Percentiles rank a stretch among this genome's conserved stretches.
Evolutionary conservation across 2,329 filamentous ascomycete genomes (phyloP).

Genomic region (Elsinoe ampelina): DNA sequence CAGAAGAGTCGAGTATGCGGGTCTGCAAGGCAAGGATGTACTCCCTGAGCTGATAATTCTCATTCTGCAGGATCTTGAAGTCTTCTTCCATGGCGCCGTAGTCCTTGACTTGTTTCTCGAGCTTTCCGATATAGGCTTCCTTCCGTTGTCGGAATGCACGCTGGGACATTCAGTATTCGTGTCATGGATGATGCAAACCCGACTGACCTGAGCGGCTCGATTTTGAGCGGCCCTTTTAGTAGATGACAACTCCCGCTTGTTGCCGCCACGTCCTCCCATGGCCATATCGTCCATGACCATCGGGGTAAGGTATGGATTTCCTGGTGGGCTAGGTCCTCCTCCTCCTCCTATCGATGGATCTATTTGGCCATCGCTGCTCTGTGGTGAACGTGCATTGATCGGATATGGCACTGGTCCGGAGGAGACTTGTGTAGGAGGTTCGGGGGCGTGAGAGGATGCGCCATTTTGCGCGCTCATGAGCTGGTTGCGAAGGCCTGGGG

Average conservation of each 20-base stretch:
- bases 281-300: conserved; percentile 45
- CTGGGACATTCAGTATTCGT: conserved; percentile 37
- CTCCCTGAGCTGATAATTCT: conserved; percentile 84
- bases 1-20: conserved; percentile 70
- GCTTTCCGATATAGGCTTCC: conserved; percentile 94
- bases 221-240: conserved; percentile 97
- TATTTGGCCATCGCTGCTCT: conserved; percentile 24
- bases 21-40: conserved; percentile 89
- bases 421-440: conserved; percentile 28
- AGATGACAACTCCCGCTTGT: conserved; percentile 75
- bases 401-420: conserved; percentile 29
- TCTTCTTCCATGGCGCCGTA: conserved; percentile 64
- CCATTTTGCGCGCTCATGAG: conserved; percentile 47
- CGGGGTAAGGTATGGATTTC: conserved; percentile 48
- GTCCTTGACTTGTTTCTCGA: conserved; percentile 87
- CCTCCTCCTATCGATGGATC: conserved; percentile 16
- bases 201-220: conserved; percentile 77
- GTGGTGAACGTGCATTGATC: conserved; percentile 32
- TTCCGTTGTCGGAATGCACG: conserved; percentile 95
- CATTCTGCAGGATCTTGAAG: conserved; percentile 71
- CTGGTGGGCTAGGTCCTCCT: conserved; percentile 13
- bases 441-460: conserved; percentile 31
- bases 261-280: conserved; percentile 57
- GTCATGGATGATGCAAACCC: neutral
- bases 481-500: conserved; percentile 52